A percentile compares a stretch with the other conserved stretches of the same genome.
Evolutionary conservation across 176 grass and related monocot species (phyloP).

Genomic region (Oryza australiensis): DNA sequence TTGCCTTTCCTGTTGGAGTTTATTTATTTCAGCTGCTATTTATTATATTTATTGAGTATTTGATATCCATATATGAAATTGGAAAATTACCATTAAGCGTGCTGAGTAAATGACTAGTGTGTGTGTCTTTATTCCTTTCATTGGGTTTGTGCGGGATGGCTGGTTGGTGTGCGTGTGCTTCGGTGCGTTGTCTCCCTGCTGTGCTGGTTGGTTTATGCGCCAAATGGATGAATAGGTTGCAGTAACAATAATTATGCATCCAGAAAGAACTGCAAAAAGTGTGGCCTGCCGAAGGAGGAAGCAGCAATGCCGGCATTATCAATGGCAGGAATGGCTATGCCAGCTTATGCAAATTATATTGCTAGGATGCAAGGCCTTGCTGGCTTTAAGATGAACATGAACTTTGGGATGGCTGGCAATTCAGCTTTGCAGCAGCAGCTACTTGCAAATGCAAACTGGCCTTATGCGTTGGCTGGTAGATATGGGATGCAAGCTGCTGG

Average conservation of each 20-base stretch:
- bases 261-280: slow-evolving; percentile 99
- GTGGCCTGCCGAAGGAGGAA: slow-evolving; percentile 91
- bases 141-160: slow-evolving; percentile 66
- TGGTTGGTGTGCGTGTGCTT: slow-evolving; percentile 67
- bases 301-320: slow-evolving; percentile 80
- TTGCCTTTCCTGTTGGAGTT: background rate
- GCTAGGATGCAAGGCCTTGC: slow-evolving; percentile 57
- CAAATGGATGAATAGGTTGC: slow-evolving; percentile 90
- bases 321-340: slow-evolving; percentile 68
- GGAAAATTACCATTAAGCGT: slow-evolving; percentile 36
- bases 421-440: slow-evolving; percentile 68
- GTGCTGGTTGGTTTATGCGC: slow-evolving; percentile 64
- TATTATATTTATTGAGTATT: slow-evolving; percentile 21
- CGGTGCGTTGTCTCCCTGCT: slow-evolving; percentile 55
- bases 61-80: slow-evolving; percentile 33
- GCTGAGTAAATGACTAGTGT: slow-evolving; percentile 56
- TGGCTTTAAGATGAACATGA: slow-evolving; percentile 73
- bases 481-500: slow-evolving; percentile 67
- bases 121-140: slow-evolving; percentile 51
- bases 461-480: slow-evolving; percentile 47
- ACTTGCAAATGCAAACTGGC: slow-evolving; percentile 63
- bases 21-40: background rate
- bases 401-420: slow-evolving; percentile 55
- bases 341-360: slow-evolving; percentile 75
- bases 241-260: slow-evolving; percentile 99